A percentile compares a stretch with the other conserved stretches of the same genome.
phyloP scores from a whole-genome alignment of 495 filamentous ascomycete genomes.

The Sordaria brevicollis region DNA sequence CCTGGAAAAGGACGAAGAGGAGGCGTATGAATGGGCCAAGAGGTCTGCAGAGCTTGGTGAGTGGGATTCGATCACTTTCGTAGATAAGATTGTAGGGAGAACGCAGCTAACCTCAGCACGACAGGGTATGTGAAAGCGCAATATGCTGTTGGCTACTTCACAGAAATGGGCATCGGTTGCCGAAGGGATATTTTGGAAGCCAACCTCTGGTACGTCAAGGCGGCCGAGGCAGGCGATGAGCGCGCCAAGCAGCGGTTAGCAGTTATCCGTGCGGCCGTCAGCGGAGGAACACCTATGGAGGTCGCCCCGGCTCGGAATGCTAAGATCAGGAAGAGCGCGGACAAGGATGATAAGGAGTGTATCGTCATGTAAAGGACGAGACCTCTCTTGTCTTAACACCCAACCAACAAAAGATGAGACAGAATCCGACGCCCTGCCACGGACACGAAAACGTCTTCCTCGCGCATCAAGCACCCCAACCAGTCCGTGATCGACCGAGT shows the following conservation, averaged over 20 bases:
- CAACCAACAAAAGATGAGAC: neutral
- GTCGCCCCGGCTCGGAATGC: conserved; percentile 36
- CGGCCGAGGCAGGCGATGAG: conserved; percentile 85
- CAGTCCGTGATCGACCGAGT: neutral
- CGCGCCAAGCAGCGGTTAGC: conserved; percentile 77
- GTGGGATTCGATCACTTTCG: conserved; percentile 14
- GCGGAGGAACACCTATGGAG: conserved; percentile 53
- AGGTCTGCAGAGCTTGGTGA: conserved; percentile 76
- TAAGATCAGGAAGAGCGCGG: conserved; percentile 40
- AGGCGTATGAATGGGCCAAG: conserved; percentile 93
- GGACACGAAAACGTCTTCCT: neutral
- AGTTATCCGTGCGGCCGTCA: conserved; percentile 75
- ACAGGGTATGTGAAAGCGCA: conserved; percentile 83
- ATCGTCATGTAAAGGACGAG: conserved; percentile 42
- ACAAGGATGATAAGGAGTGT: conserved; percentile 46
- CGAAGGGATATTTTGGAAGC: conserved; percentile 87
- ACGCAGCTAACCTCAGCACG: neutral
- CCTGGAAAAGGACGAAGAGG: conserved; percentile 86
- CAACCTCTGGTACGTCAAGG: conserved; percentile 97
- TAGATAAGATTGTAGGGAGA: neutral
- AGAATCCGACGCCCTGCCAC: neutral
- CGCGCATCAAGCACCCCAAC: neutral
- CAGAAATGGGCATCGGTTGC: conserved; percentile 95
- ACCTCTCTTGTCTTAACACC: neutral
- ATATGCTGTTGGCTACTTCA: conserved; percentile 95